Evolutionary conservation across 164 flowering plant genomes (phyloP), one percentile per base, ranked within the genome.

Genomic region (Vitis rotundifolia): DNA sequence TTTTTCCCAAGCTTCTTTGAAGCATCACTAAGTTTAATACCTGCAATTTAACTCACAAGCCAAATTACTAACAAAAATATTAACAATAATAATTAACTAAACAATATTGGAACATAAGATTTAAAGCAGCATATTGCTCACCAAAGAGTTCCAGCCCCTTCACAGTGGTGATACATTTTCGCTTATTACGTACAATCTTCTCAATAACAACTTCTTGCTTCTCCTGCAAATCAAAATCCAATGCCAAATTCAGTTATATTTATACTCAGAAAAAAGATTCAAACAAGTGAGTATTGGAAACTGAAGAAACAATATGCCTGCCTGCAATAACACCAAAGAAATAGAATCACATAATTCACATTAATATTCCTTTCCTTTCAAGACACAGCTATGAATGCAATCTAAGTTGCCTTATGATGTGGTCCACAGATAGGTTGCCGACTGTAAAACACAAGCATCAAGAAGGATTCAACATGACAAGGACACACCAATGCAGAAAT

Each of bases 1-100:
- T 93, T 95, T 61, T 93, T 95, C 59, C 99, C 99, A 71, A 95
- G 92, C 78, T 93, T 95, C 85, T 95, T 95, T 68, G 99, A 93
- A 60, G 98, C 99, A 72, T 95, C 99, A 81, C 87, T 88, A n/a
- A 95, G 91, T 76, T 94, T 94, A 70, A 92, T 80, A 71, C 99
- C 99, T 92, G 83, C 75, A 78, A 78, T 29, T 44, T 61, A 11
- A 56, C 60, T 60, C 9, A 56, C 47, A 54, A 31, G 26, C 62
- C 47, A 48, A 12, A 44, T 48, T 54, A 28, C 50, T 8, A 50
- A 53, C 16, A 64, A 28, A 29, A 8, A 9, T 13, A 13, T 10
- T 2, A 14, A 26, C 26, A 59, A 51, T 22, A 22, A 1, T 22
- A 22, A 22, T 22, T 22, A 22, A 22, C 26, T 22, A 22, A 22